Evolutionary conservation across 176 grass and related monocot species (phyloP).

Genomic region (Carex myosuroides): DNA sequence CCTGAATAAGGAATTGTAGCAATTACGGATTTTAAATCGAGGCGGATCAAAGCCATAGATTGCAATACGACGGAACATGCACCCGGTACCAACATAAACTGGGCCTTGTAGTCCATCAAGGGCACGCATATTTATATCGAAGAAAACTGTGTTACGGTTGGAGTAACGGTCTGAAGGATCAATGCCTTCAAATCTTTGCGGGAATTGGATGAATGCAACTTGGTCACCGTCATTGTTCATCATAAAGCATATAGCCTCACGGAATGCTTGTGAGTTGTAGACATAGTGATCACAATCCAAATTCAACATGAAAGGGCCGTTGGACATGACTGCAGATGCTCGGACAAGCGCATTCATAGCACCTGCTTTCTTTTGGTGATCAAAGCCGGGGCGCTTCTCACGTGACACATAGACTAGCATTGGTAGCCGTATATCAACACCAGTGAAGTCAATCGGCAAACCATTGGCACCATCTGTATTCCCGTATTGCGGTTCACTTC

Average conservation of each 20-base stretch:
- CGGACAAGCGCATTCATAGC: slow-evolving; percentile 23
- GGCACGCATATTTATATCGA: slow-evolving; percentile 23
- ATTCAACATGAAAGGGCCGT: slow-evolving; percentile 21
- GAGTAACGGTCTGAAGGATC: slow-evolving; percentile 23
- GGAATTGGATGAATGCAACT: slow-evolving; percentile 25
- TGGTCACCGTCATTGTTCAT: slow-evolving; percentile 4
- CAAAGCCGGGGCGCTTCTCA: slow-evolving; percentile 23
- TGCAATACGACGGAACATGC: slow-evolving; percentile 23
- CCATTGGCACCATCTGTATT: slow-evolving; percentile 14
- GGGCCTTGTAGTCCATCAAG: slow-evolving; percentile 22
- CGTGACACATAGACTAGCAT: slow-evolving; percentile 22
- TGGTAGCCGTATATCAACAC: slow-evolving; percentile 10
- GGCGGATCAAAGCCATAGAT: slow-evolving; percentile 16
- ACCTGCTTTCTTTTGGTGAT: slow-evolving; percentile 22
- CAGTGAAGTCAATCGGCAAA: slow-evolving; percentile 14
- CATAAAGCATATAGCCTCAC: slow-evolving; percentile 19
- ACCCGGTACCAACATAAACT: slow-evolving; percentile 17
- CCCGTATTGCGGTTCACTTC: slow-evolving; percentile 11
- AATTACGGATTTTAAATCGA: slow-evolving; percentile 14
- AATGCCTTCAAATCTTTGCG: slow-evolving; percentile 25
- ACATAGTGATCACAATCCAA: slow-evolving; percentile 24
- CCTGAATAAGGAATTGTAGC: slow-evolving; percentile 18
- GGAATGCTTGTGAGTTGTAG: slow-evolving; percentile 22
- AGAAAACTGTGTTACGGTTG: slow-evolving; percentile 23
- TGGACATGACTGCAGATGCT: slow-evolving; percentile 19